Evolutionary conservation across 2,329 filamentous ascomycete genomes (phyloP).

Genomic region (Aspergillus sojae): DNA sequence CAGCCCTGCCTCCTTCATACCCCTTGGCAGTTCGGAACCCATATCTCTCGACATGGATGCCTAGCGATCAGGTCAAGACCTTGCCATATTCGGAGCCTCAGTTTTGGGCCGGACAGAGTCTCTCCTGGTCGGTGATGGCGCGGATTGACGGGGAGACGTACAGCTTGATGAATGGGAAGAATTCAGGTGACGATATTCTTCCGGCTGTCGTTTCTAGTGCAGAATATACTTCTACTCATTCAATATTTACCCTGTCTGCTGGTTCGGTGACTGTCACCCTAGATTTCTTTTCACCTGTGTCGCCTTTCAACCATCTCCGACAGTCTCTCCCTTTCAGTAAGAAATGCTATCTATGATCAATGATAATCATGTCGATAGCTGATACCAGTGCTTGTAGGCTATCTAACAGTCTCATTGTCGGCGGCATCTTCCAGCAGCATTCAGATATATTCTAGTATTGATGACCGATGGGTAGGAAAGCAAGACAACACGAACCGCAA

Average conservation of each 20-base stretch:
- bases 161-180: slow-evolving; percentile 45
- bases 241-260: slow-evolving; percentile 43
- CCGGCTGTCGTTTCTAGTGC: slow-evolving; percentile 39
- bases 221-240: slow-evolving; percentile 47
- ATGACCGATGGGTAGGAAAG: slow-evolving; percentile 48
- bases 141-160: slow-evolving; percentile 45
- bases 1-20: slow-evolving; percentile 45
- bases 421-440: slow-evolving; percentile 30
- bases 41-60: slow-evolving; percentile 50
- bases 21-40: slow-evolving; percentile 48
- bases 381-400: slow-evolving; percentile 29
- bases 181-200: slow-evolving; percentile 27
- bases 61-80: slow-evolving; percentile 39
- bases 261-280: slow-evolving; percentile 39
- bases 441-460: slow-evolving; percentile 49
- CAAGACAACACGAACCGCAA: slow-evolving; percentile 25
- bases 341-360: not conserved
- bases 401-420: slow-evolving; percentile 43
- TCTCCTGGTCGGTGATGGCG: slow-evolving; percentile 47
- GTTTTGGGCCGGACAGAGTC: slow-evolving; percentile 47
- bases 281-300: slow-evolving; percentile 51
- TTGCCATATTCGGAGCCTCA: slow-evolving; percentile 44
- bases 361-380: not conserved
- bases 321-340: slow-evolving; percentile 49
- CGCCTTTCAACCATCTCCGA: slow-evolving; percentile 44